Evolutionary conservation across 345 rosid genomes (phyloP).

Genomic region (Eucalyptus erythrocorys): DNA sequence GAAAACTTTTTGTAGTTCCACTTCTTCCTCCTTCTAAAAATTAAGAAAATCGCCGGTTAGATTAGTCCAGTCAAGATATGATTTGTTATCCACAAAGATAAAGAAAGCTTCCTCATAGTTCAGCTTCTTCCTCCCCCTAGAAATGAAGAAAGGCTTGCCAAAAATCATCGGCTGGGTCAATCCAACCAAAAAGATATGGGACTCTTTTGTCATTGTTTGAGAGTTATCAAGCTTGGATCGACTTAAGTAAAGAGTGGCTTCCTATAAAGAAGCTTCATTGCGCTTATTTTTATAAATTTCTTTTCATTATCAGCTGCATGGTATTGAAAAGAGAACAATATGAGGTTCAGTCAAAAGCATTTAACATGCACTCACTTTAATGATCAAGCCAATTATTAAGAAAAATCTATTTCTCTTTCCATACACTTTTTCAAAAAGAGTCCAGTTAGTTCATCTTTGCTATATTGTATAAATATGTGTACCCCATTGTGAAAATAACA

Average conservation of each 20-base stretch:
- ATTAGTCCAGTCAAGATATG: background rate
- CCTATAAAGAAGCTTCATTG: background rate
- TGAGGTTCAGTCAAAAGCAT: background rate
- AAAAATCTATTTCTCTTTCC: background rate
- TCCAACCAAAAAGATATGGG: background rate
- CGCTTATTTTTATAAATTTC: background rate
- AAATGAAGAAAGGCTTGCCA: background rate
- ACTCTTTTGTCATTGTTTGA: background rate
- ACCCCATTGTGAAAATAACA: background rate
- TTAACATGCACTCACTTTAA: background rate
- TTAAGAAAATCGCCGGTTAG: background rate
- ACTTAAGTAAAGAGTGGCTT: background rate
- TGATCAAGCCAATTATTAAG: background rate
- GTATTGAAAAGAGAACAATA: background rate
- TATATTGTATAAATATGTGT: background rate
- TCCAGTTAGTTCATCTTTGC: background rate
- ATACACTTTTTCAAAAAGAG: background rate
- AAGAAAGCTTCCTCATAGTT: background rate
- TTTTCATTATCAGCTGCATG: background rate
- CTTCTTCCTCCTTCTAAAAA: background rate
- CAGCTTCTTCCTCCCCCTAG: background rate
- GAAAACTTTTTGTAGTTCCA: background rate
- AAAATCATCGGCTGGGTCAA: background rate
- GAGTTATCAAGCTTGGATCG: background rate
- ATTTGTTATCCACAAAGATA: background rate